These are phyloP conservation scores for Tolypocladium nubicola DNA, from an alignment of 2,329 filamentous ascomycete genomes.

Conservation along the genomic window DNA sequence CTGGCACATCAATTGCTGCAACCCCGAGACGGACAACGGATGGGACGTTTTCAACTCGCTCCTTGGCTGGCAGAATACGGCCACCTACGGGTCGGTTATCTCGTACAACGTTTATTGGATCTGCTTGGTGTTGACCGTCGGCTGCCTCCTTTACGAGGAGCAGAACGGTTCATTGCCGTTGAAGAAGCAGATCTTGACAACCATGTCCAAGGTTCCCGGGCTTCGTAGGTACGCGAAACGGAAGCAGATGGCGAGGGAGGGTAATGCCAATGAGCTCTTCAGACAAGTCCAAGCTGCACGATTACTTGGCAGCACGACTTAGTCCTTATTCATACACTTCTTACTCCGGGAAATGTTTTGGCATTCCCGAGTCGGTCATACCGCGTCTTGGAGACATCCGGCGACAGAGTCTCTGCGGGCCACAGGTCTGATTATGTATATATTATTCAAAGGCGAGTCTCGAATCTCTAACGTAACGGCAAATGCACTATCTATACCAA, in stretches of 20 bases:
- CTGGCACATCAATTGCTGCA: slow-evolving; percentile 73
- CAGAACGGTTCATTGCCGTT: background rate
- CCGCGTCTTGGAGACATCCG: no score
- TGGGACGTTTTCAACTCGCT: slow-evolving; percentile 68
- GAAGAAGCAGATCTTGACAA: background rate
- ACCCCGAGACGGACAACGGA: slow-evolving; percentile 50
- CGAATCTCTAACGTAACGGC: no score
- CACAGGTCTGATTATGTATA: no score
- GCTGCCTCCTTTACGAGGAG: background rate
- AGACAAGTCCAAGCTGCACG: background rate
- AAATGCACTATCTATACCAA: background rate
- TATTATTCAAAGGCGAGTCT: no score
- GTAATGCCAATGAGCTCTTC: background rate
- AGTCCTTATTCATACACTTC: background rate
- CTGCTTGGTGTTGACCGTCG: background rate
- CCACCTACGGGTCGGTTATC: background rate
- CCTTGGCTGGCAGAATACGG: slow-evolving; percentile 37
- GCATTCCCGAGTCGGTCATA: no score
- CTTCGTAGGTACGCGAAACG: background rate
- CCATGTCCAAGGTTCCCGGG: background rate
- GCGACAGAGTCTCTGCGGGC: no score
- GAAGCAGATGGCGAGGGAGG: background rate
- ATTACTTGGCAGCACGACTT: background rate
- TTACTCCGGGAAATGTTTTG: no score
- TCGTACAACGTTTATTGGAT: background rate